Evolutionary conservation across 2,329 filamentous ascomycete species (phyloP), one percentile per base, ranked within the genome.

Genomic region (Penicillium sp.): DNA sequence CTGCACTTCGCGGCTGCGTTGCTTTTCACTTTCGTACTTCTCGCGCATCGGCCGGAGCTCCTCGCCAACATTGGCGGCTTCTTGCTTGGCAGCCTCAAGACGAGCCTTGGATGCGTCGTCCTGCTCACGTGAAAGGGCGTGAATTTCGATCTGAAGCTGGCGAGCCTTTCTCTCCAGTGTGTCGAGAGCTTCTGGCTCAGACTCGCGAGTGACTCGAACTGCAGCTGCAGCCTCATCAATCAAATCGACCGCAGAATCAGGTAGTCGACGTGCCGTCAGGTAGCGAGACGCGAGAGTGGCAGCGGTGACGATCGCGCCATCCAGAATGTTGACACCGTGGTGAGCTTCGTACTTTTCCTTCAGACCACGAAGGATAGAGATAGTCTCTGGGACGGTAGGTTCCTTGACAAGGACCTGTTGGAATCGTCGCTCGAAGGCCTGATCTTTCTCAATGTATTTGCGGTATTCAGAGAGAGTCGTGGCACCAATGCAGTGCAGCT

Each of bases 291-390:
- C 93, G 45, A 98, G 80, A 49, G 83, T 94, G n/a, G 93, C 88
- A 5, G 93, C 82, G 43, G 90, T 80, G 15, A 98, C 91, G 54
- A 98, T 87, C 55, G 93, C 93, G 63, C 84, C 88, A 64, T 98
- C 93, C 38, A 91, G 83, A 58, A 98, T 98, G 58, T 84, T 97
- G 62, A 98, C 93, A 77, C 91, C 90, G 69, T 98, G 93, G 70
- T 98, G 93, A 43, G 95, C 88, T 73, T 98, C 93, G 72, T 97
- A 98, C 68, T 89, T 88, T 69, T 97, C 91, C 76, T 97, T 98
- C 56, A 98, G 75, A 65, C 93, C 93, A 77, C 93, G 88, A n/a
- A 98, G 83, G 64, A 98, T 98, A 21, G 93, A 98, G 55, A 98
- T 82, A 13, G 93, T 97, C 72, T 98, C 93, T 1, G 81, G 70